Evolutionary conservation across 2,329 filamentous ascomycete species (phyloP).

Genomic region (Ustulina deusta): DNA sequence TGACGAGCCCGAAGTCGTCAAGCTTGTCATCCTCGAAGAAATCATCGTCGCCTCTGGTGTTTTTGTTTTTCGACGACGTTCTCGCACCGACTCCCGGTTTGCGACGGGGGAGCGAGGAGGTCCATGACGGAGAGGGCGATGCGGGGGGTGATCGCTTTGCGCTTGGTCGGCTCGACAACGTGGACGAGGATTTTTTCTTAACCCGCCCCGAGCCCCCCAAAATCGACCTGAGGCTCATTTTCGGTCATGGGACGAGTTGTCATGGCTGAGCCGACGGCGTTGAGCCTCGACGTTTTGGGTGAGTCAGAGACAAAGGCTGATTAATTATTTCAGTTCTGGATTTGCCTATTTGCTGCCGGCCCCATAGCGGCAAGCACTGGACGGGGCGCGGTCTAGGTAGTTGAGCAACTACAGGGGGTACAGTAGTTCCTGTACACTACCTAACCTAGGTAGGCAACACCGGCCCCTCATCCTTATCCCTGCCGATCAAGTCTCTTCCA

Average conservation of each 20-base stretch:
- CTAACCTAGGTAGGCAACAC: background rate
- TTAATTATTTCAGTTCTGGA: background rate
- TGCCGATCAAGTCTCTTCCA: background rate
- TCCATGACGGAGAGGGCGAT: constrained; percentile 41
- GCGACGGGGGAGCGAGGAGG: constrained; percentile 46
- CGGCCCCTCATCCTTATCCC: background rate
- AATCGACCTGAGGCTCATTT: constrained; percentile 51
- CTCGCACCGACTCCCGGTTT: constrained; percentile 41
- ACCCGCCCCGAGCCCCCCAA: constrained; percentile 51
- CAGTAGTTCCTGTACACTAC: too few relatives aligned
- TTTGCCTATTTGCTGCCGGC: constrained; percentile 7
- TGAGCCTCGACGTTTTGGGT: constrained; percentile 9
- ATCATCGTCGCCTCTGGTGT: constrained; percentile 51
- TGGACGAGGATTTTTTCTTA: constrained; percentile 48
- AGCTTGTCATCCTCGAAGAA: constrained; percentile 60
- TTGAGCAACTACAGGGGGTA: background rate
- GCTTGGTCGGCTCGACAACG: constrained; percentile 38
- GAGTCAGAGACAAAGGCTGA: constrained; percentile 26
- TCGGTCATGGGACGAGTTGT: constrained; percentile 43
- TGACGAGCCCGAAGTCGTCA: constrained; percentile 69
- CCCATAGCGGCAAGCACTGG: constrained; percentile 7
- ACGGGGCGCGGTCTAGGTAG: background rate
- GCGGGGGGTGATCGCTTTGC: constrained; percentile 42
- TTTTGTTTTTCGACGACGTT: constrained; percentile 31
- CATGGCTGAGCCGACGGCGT: constrained; percentile 23